Base-by-base conservation (phyloP, 345 rosid genomes). In the Cardamine occulta region DNA sequence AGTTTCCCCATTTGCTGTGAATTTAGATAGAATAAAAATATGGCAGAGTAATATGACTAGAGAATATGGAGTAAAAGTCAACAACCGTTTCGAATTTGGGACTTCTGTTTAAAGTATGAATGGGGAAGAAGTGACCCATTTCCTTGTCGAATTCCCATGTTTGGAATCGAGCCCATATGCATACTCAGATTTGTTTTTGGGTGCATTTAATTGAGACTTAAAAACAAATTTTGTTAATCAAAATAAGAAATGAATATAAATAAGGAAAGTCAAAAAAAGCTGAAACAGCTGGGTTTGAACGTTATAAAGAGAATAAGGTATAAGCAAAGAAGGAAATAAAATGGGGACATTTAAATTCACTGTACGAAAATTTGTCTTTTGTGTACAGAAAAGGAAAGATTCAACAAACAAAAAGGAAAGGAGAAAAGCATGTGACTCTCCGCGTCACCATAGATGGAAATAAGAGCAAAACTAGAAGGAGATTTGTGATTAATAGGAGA, bases 21-120 rank as follows among this genome's bases (percentile, higher is more conserved):
- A 85, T 34, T 35, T 45, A 37, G 82, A 84, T 45, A 82, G 87
- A 80, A 77, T n/a, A 71, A 79, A 86, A 74, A 78, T 5, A 82
- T 89, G 59, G 66, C 87, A 58, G 89, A 88, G 78, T 35, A 8
- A 83, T 68, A 23, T 53, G 72, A 64, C 84, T 24, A 44, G 47
- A 78, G 49, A 62, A 85, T 63, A 73, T 69, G 51, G 84, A 81
- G 65, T 51, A 77, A 15, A 24, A 47, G 61, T 19, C 40, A 37
- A 37, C 35, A 29, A 29, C 12, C 35, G 37, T 21, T 60, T 51
- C 62, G 5, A 74, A 56, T 55, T 17, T 71, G 18, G 18, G 42
- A 17, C 54, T 28, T 29, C 2, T 56, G 29, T 18, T 28, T 29
- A 42, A 24, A 60, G 48, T 17, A 9, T 65, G 66, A 66, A 74